Evolutionary conservation across 192 early-diverging fungal species (phyloP).

Genomic region (Obelidium mucronatum): DNA sequence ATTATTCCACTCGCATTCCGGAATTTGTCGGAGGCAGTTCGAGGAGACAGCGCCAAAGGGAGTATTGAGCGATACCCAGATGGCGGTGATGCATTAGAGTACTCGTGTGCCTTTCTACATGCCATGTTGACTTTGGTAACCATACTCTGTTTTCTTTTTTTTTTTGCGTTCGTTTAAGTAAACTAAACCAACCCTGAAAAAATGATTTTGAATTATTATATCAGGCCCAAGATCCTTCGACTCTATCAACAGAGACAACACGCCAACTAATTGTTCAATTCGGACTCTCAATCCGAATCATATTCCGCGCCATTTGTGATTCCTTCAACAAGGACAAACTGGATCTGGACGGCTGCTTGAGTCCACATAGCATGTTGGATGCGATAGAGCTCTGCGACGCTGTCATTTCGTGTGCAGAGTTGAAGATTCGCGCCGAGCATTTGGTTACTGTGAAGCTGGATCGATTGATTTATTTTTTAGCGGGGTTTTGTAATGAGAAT

Average conservation of each 20-base stretch:
- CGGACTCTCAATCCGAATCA: conserved; percentile 18
- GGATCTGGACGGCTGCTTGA: not conserved
- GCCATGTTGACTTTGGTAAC: conserved; percentile 10
- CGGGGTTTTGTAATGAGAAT: not conserved
- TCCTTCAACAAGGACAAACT: conserved; percentile 15
- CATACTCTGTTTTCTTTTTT: not conserved
- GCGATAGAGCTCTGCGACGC: conserved; percentile 22
- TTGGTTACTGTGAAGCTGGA: conserved; percentile 14
- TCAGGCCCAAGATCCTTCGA: conserved; percentile 4
- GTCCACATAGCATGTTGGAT: not conserved
- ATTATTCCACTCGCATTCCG: conserved; percentile 21
- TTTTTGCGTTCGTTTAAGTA: not conserved
- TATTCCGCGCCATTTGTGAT: conserved; percentile 23
- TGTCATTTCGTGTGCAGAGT: conserved; percentile 3
- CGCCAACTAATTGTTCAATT: conserved; percentile 22
- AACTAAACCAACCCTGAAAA: too few relatives aligned
- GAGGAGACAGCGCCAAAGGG: not conserved
- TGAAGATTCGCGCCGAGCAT: conserved; percentile 24
- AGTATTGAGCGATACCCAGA: not conserved
- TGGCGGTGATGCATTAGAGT: conserved; percentile 11
- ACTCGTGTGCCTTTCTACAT: conserved; percentile 4
- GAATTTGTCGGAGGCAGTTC: not conserved
- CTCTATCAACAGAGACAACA: not conserved
- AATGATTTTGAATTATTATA: too few relatives aligned
- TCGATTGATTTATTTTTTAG: conserved; percentile 1